Evolutionary conservation across 83 land plant genomes (phyloP), one percentile per base, ranked within the genome.

Genomic region (Picea abies): DNA sequence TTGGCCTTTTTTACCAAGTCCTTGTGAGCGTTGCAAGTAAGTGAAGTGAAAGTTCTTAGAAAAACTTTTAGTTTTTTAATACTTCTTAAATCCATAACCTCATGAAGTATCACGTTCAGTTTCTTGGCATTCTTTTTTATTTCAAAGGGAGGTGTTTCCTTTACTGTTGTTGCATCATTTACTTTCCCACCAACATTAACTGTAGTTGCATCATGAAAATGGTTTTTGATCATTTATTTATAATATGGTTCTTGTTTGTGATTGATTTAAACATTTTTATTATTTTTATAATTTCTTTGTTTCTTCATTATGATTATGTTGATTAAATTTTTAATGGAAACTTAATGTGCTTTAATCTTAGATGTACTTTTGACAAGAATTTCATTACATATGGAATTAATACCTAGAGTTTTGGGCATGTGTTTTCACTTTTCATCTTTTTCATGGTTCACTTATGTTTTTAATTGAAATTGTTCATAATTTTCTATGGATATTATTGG

Each of bases 1-100:
- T 79, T 80, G 39, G 81, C 85, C 84, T 84, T 80, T 79, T 84
- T 84, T 35, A 81, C n/a, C 23, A 84, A 69, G 4, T 52, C 17
- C 35, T 49, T 56, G 20, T 84, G 77, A 52, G 65, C 84, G 3
- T 39, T 17, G 23, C 8, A 47, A 25, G 77, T 4, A 20, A 23
- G 63, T 20, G 20, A 47, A 10, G 22, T 61, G 39, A 86, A 81
- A 44, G n/a, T 63, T 60, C 60, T 25, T 80, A 84, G 17, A 32
- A 85, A 82, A 22, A n/a, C 23, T 41, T 84, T 25, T 73, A 84
- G 47, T n/a, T 80, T 84, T 49, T 81, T 77, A 23, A 80, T 80
- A 15, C 37, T 80, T 67, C 85, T 85, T 17, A 85, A 84, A 22
- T 39, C 60, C 85, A 84, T 61, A 52, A 85, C 85, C 52, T 81